Evolutionary conservation across 305 asterid genomes (phyloP).

Genomic region (Withania somnifera): DNA sequence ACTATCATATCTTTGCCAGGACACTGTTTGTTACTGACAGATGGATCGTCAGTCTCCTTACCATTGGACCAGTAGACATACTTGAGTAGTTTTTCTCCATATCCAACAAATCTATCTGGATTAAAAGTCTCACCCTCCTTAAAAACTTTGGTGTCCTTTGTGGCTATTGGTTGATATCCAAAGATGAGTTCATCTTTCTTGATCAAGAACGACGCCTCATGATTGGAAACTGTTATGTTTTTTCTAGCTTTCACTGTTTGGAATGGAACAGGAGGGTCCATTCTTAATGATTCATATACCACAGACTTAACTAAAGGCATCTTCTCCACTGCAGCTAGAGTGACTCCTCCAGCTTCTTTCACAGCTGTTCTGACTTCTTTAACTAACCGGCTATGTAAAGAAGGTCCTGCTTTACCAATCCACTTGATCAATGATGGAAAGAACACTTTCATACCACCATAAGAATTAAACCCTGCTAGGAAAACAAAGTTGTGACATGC

Average conservation of each 20-base stretch:
- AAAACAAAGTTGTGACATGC: slow-evolving; percentile 43
- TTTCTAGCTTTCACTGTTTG: slow-evolving; percentile 40
- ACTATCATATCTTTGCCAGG: slow-evolving; percentile 39
- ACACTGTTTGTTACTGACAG: slow-evolving; percentile 33
- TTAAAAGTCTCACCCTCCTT: slow-evolving; percentile 19
- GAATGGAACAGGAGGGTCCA: slow-evolving; percentile 39
- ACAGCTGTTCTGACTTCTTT: slow-evolving; percentile 28
- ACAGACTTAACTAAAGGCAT: slow-evolving; percentile 39
- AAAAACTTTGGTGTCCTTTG: slow-evolving; percentile 27
- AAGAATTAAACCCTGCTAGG: slow-evolving; percentile 34
- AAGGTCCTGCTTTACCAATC: slow-evolving; percentile 31
- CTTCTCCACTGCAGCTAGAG: slow-evolving; percentile 17
- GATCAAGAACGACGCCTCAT: slow-evolving; percentile 22
- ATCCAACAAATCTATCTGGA: slow-evolving; percentile 34
- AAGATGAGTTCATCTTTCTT: slow-evolving; percentile 37
- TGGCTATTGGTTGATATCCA: slow-evolving; percentile 47
- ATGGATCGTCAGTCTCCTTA: slow-evolving; percentile 24
- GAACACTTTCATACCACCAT: slow-evolving; percentile 36
- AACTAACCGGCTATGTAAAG: slow-evolving; percentile 24
- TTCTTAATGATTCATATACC: slow-evolving; percentile 38
- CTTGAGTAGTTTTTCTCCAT: slow-evolving; percentile 28
- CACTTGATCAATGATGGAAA: slow-evolving; percentile 35
- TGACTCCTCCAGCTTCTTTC: slow-evolving; percentile 33
- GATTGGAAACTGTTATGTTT: slow-evolving; percentile 20
- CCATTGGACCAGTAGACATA: slow-evolving; percentile 48